Conservation (phyloP, 805 yeast species). For the Candida dajiaensis region DNA sequence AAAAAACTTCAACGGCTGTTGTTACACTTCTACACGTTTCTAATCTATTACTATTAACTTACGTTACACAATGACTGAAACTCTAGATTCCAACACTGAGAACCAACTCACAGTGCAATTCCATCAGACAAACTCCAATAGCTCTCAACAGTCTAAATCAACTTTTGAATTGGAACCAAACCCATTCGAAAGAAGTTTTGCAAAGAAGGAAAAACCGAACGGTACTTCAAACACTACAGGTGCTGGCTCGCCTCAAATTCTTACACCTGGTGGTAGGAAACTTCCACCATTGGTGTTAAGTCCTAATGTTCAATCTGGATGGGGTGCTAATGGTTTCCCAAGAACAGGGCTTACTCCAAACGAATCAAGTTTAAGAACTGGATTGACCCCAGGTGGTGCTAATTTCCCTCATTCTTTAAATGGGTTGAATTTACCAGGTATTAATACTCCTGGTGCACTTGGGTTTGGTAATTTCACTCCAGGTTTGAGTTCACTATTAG, state of each 20-base stretch:
- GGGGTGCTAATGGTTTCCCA: conserved; percentile 22
- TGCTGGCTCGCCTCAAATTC: conserved; percentile 34
- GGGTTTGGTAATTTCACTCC: conserved; percentile 29
- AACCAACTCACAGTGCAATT: not conserved
- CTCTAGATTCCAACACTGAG: not conserved
- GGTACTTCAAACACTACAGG: conserved; percentile 23
- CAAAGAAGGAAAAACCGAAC: conserved; percentile 41
- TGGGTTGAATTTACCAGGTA: conserved; percentile 23
- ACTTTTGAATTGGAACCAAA: conserved; percentile 83
- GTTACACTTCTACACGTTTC: too few relatives aligned
- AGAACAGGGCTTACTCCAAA: conserved; percentile 68
- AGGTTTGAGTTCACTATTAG: conserved; percentile 26
- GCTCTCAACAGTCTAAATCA: conserved; percentile 11
- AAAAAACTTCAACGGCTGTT: too few relatives aligned
- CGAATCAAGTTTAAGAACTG: conserved; percentile 66
- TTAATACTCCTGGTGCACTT: conserved; percentile 19
- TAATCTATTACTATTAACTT: too few relatives aligned
- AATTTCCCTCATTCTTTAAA: conserved; percentile 34
- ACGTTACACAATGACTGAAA: not conserved
- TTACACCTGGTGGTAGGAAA: conserved; percentile 53
- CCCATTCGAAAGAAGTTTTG: conserved; percentile 93
- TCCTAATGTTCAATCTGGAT: conserved; percentile 21
- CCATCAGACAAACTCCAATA: not conserved
- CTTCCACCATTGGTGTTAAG: conserved; percentile 41
- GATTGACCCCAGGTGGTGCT: conserved; percentile 58